These are phyloP conservation scores for Lignosus rhinocerotis DNA, from an alignment of 1,284 basidiomycete species.

Conservation along the genomic window DNA sequence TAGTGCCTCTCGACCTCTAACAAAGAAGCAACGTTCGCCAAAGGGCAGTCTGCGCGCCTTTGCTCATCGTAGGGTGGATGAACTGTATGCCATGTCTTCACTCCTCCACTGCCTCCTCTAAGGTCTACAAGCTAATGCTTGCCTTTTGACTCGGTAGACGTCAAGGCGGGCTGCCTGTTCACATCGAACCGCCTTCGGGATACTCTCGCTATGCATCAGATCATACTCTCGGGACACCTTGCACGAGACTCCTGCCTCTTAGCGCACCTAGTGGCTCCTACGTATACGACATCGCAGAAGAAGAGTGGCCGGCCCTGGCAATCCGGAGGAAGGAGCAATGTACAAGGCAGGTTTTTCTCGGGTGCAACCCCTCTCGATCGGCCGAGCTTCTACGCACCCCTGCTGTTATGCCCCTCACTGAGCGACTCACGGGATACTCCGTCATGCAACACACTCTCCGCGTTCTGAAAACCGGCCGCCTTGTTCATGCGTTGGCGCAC, in stretches of 20 bases:
- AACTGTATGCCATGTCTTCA: background rate
- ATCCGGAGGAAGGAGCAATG: background rate
- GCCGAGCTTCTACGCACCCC: background rate
- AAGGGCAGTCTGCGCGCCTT: background rate
- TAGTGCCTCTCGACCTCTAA: background rate
- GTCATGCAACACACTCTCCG: background rate
- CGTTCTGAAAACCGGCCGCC: background rate
- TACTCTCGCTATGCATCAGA: background rate
- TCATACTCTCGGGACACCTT: background rate
- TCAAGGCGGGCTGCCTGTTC: background rate
- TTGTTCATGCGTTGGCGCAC: background rate
- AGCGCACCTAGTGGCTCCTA: background rate
- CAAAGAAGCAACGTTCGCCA: background rate
- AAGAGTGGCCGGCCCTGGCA: background rate
- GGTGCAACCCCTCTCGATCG: background rate
- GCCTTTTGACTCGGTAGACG: background rate
- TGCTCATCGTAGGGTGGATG: background rate
- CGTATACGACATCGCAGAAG: background rate
- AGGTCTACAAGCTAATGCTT: background rate
- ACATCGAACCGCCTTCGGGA: background rate
- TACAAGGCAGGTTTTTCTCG: background rate
- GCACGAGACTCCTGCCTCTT: background rate
- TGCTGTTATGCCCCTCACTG: background rate
- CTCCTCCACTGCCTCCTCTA: background rate
- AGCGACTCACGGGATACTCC: background rate